phyloP scores from a whole-genome alignment of 805 yeast genomes.

The Kockiozyma suomiensis region DNA sequence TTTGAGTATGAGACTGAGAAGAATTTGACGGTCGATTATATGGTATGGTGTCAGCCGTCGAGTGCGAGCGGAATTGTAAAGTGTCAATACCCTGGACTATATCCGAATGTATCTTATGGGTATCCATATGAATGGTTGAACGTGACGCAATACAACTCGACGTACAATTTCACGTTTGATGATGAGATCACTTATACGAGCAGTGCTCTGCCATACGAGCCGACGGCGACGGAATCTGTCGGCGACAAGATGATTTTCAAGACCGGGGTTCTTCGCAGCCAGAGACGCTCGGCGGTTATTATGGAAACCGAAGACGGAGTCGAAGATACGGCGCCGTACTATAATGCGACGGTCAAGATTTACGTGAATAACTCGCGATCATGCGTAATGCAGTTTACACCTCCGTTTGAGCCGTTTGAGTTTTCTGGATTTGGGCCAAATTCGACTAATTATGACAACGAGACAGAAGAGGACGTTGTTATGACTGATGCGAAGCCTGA shows the following conservation, averaged over 20 bases:
- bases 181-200: conserved; percentile 13
- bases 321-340: conserved; percentile 9
- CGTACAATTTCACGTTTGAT: conserved; percentile 20
- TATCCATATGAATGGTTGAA: conserved; percentile 32
- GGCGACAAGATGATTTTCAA: not conserved
- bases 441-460: conserved; percentile 5
- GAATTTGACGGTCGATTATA: not conserved
- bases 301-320: conserved; percentile 8
- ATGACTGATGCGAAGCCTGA: too few species aligned
- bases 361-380: conserved; percentile 30
- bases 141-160: conserved; percentile 25
- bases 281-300: not conserved
- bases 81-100: conserved; percentile 31
- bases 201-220: conserved; percentile 12
- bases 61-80: conserved; percentile 14
- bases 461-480: not conserved
- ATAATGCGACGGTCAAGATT: conserved; percentile 31
- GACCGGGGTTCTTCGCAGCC: not conserved
- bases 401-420: conserved; percentile 29
- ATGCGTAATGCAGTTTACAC: conserved; percentile 29
- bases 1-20: conserved; percentile 1
- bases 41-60: conserved; percentile 16
- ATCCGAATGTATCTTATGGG: conserved; percentile 33
- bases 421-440: conserved; percentile 27
- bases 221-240: conserved; percentile 10